A percentile compares a stretch with the other conserved stretches of the same genome.
Conservation (phyloP, 2,329 filamentous ascomycete species). For the Colletotrichum lupini region DNA sequence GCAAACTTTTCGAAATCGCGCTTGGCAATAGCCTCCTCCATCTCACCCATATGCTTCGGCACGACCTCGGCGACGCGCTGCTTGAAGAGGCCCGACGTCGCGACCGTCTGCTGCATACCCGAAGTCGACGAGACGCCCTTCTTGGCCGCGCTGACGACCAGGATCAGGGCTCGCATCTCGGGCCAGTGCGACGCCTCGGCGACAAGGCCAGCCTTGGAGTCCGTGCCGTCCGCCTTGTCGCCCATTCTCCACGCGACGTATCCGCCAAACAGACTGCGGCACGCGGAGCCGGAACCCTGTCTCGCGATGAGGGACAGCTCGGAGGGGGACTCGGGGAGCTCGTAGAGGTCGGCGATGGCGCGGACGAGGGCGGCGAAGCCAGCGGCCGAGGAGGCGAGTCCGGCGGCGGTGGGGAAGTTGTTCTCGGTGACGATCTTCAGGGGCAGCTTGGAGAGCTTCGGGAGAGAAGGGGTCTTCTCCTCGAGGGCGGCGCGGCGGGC, state of each 20-base stretch:
- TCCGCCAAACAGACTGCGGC: constrained; percentile 91
- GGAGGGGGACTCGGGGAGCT: constrained; percentile 81
- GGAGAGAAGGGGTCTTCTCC: constrained; percentile 75
- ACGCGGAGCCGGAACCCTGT: constrained; percentile 95
- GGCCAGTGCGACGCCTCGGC: constrained; percentile 94
- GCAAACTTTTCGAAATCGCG: constrained; percentile 90
- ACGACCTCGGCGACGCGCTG: constrained; percentile 81
- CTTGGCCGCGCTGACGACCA: constrained; percentile 93
- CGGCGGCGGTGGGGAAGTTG: constrained; percentile 98
- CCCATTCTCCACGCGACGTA: constrained; percentile 97
- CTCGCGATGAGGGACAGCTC: constrained; percentile 90
- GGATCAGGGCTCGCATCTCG: constrained; percentile 89
- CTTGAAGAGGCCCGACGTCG: constrained; percentile 88
- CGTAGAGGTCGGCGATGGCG: constrained; percentile 91
- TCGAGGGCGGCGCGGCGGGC: constrained; percentile 82
- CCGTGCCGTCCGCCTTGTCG: constrained; percentile 78
- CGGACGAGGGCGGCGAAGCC: constrained; percentile 80
- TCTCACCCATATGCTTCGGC: constrained; percentile 82
- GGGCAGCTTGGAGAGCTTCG: constrained; percentile 80
- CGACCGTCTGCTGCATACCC: constrained; percentile 97
- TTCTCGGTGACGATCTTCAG: constrained; percentile 94
- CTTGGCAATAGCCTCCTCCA: constrained; percentile 83
- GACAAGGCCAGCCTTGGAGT: constrained; percentile 89
- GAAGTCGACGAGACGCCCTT: constrained; percentile 94
- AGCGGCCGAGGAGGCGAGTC: constrained; percentile 79